Evolutionary conservation across 75 land plant genomes (phyloP), one percentile per base, ranked within the genome.

Genomic region (Selaginella tamariscina): DNA sequence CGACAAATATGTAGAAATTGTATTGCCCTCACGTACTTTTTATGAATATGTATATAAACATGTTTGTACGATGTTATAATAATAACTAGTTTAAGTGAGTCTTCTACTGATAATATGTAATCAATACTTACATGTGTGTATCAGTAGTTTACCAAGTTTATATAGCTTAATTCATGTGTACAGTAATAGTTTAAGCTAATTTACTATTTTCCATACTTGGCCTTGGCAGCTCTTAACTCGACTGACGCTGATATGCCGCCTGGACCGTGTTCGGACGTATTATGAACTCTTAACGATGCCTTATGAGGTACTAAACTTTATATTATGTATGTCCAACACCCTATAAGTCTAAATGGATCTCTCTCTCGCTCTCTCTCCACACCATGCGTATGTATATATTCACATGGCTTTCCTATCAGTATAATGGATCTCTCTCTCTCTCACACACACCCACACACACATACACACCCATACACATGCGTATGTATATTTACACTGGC

Each of bases 1-100:
- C 98, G 86, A 60, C 98, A 94, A 70, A 86, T 94, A 72, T 94
- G 98, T 67, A 82, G 93, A 33, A 87, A 94, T 67, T 88, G 96
- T 64, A 94, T 89, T 72, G 98, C 96, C 32, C 33, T 94, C 65
- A 89, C 89, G 70, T 95, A 94, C 5, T 39, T 54, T 21, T 54
- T 1, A 18, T 68, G 70, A 27, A 65, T 20, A 23, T 65, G 2
- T 13, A 15, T 60, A 8, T 60, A 60, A 60, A 20, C 27, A 21
- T 5, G 32, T 65, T 9, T 65, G 30, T 23, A 24, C 1, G 69
- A 32, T 73, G 20, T 56, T 64, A 2, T 32, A n/a, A n/a, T n/a
- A n/a, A n/a, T n/a, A n/a, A n/a, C n/a, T n/a, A n/a, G n/a, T n/a
- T n/a, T n/a, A n/a, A n/a, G n/a, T n/a, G n/a, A n/a, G n/a, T n/a